Evolutionary conservation across 2,329 filamentous ascomycete species (phyloP).

Genomic region (Nothophaeocryptopus gaeumannii): DNA sequence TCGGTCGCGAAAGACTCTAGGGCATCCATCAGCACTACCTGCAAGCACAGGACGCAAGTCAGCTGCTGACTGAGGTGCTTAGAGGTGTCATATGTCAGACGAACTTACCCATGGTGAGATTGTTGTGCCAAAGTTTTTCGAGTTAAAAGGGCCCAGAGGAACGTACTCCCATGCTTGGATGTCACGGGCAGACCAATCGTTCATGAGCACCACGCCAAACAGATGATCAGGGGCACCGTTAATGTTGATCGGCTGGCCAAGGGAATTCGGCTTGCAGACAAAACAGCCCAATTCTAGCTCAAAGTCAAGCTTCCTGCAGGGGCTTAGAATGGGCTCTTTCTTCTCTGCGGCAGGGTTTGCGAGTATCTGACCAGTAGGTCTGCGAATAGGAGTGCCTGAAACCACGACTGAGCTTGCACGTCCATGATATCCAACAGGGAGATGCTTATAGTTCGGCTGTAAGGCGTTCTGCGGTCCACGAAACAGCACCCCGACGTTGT

Average conservation of each 20-base stretch:
- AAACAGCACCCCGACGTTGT: conserved; percentile 69
- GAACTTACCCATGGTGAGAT: conserved; percentile 66
- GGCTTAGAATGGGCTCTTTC: conserved; percentile 62
- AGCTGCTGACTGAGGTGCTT: too few species aligned
- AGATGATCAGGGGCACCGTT: conserved; percentile 65
- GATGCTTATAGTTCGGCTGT: conserved; percentile 76
- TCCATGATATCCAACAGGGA: conserved; percentile 80
- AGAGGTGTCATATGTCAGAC: too few species aligned
- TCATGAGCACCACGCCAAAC: conserved; percentile 78
- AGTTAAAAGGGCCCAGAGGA: conserved; percentile 73
- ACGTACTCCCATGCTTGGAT: conserved; percentile 84
- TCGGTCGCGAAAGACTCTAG: conserved; percentile 65
- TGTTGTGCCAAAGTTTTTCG: conserved; percentile 78
- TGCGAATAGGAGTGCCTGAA: conserved; percentile 68
- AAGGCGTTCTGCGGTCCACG: conserved; percentile 69
- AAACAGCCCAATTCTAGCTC: conserved; percentile 80
- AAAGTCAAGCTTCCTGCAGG: conserved; percentile 68
- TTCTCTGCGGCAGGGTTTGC: conserved; percentile 60
- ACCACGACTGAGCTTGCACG: conserved; percentile 72
- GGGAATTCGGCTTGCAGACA: conserved; percentile 61
- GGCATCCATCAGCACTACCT: conserved; percentile 68
- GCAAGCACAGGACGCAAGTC: too few species aligned
- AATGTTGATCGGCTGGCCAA: conserved; percentile 64
- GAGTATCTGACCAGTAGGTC: conserved; percentile 73
- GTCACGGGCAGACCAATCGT: conserved; percentile 83